Base-by-base conservation (phyloP, 2,329 filamentous ascomycete genomes). In the Calonectria montana region DNA sequence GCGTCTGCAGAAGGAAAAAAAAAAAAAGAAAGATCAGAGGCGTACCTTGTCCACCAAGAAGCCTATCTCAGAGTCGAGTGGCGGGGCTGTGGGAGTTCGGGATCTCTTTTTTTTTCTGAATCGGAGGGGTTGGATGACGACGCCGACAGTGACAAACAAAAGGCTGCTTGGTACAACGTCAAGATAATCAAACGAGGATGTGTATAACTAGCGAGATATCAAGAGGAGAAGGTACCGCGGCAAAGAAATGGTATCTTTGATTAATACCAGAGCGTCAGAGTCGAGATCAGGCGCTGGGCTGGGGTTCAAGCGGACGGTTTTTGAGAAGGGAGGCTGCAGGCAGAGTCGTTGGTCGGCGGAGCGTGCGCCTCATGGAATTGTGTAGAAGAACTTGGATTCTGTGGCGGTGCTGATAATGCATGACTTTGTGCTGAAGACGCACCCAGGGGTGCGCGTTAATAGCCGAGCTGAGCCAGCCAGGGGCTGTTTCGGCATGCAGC, bases 341-440 rank as follows among this genome's bases (percentile, higher is more conserved):
- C 67, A 76, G 78, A 80, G 77, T 76, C 75, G 68, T 67, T 72
- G 63, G 67, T 71, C 75, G 72, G 77, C 75, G 75, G 75, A 75
- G 75, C 76, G 72, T 81, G 81, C 82, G 82, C 82, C 83, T 83
- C 83, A 85, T 84, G 83, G 83, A 85, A 85, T 72, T 80, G 78
- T 79, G 82, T 84, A 78, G 83, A 85, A 85, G 82, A 81, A 81
- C 65, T 79, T 84, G 81, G 83, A 84, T 78, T 76, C 72, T 80
- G 82, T 84, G 83, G 82, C 82, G 80, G 82, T 83, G 81, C 80
- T 73, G 76, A 79, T 81, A 80, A 80, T 79, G 79, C 73, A 78
- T 43, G 72, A 81, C 79, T 69, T 79, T 9, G 39, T 37, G 18
- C 63, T 66, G 18, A 39, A 21, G 23, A 23, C 67, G 55, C 65